A percentile compares a stretch with the other conserved stretches of the same genome.
Evolutionary conservation across 345 rosid species (phyloP).

Genomic region (Lepidium sativum): DNA sequence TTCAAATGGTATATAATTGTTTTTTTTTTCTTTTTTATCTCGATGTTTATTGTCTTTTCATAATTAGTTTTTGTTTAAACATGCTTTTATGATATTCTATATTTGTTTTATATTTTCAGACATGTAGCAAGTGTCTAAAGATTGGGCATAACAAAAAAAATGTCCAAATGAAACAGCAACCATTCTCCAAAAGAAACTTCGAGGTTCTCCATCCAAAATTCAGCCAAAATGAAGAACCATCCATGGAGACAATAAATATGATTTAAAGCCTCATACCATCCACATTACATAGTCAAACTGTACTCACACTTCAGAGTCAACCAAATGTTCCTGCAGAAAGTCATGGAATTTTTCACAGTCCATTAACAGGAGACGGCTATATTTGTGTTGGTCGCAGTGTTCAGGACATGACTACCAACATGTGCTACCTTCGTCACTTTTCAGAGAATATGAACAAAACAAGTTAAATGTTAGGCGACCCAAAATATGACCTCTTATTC

Average conservation of each 20-base stretch:
- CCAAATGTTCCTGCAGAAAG: background rate
- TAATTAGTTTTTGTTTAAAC: no score
- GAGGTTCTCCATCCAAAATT: background rate
- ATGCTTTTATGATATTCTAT: no score
- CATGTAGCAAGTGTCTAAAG: background rate
- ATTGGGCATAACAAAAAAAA: background rate
- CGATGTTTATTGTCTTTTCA: no score
- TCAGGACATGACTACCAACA: background rate
- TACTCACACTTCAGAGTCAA: background rate
- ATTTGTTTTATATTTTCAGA: background rate
- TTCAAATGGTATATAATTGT: no score
- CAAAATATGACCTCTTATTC: background rate
- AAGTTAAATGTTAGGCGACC: background rate
- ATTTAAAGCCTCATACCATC: background rate
- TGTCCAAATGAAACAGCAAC: background rate
- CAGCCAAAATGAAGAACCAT: background rate
- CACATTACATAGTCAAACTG: background rate
- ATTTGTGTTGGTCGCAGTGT: background rate
- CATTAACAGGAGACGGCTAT: background rate
- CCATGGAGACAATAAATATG: background rate
- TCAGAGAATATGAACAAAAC: background rate
- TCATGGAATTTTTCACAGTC: slow-evolving; percentile 1
- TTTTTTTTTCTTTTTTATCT: no score
- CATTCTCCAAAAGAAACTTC: background rate
- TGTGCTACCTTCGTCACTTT: background rate